Evolutionary conservation across 345 rosid species (phyloP).

Genomic region (Stellera chamaejasme): DNA sequence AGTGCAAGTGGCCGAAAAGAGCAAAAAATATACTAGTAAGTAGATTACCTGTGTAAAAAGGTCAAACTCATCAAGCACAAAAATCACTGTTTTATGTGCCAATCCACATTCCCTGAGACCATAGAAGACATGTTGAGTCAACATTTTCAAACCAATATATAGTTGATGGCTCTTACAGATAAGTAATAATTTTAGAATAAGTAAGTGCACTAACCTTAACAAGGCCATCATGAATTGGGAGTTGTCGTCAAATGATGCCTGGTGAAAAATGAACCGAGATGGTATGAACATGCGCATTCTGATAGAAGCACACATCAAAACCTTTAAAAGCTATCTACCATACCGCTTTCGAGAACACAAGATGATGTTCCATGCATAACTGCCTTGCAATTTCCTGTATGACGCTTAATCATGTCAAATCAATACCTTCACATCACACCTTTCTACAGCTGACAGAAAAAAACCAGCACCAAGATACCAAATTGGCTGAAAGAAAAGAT

Average conservation of each 20-base stretch:
- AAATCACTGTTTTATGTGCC: slow-evolving; percentile 84
- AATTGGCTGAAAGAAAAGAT: too few species aligned
- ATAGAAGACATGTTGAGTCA: slow-evolving; percentile 11
- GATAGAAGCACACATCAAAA: slow-evolving; percentile 1
- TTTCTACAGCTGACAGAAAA: too few species aligned
- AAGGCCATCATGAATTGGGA: slow-evolving; percentile 77
- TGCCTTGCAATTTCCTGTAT: slow-evolving; percentile 86
- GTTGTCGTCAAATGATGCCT: slow-evolving; percentile 96
- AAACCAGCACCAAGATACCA: too few species aligned
- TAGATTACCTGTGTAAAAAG: slow-evolving; percentile 74
- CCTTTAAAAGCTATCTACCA: slow-evolving; percentile 2
- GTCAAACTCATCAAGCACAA: slow-evolving; percentile 88
- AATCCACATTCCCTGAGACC: slow-evolving; percentile 87
- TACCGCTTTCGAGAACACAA: slow-evolving; percentile 88
- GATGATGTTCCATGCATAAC: slow-evolving; percentile 72
- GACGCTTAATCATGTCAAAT: slow-evolving; percentile 11
- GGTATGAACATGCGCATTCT: slow-evolving; percentile 11
- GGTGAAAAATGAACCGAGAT: slow-evolving; percentile 18
- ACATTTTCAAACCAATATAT: slow-evolving; percentile 2
- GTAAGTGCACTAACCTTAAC: slow-evolving; percentile 47
- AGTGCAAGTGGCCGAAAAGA: not conserved
- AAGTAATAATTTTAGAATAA: slow-evolving; percentile 5
- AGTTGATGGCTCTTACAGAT: not conserved
- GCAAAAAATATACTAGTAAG: not conserved
- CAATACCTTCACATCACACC: not conserved